Base-by-base conservation (phyloP, 2,329 filamentous ascomycete genomes). In the Aspergillus quadrilineatus region DNA sequence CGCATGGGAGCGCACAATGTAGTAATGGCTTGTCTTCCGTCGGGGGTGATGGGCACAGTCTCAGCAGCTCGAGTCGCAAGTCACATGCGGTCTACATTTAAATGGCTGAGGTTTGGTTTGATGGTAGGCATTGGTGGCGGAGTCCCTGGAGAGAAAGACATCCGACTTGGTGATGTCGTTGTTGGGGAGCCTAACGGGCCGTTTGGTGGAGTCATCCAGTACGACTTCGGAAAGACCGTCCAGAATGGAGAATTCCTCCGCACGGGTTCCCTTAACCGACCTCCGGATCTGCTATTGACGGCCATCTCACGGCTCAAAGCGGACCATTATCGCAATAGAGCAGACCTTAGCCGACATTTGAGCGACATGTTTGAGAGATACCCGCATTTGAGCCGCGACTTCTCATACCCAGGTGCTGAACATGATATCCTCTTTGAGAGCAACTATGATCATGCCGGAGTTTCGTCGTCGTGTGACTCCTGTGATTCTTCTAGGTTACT, bases 61-160 rank as follows among this genome's bases (percentile, higher is more conserved):
- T 56, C 62, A 1, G 58, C 64, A 10, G 55, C 63, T 1, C 45
- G 44, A 3, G 61, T 63, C 0, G 63, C 60, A 3, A 47, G 55
- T 9, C 48, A 60, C 9, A 60, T 68, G 50, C 39, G 46, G 51
- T 59, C 36, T 14, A 58, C 39, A 50, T 71, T 64, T 46, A 61
- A 57, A 50, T 63, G 51, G 12, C 56, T 68, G 12, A 42, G 51
- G 8, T 56, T 64, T 29, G 68, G 69, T 2, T 64, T 80, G 1
- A 73, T 80, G 69, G 75, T 80, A 1, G 77, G 77, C 22, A 74
- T 80, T 37, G 77, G 74, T 0, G 72, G 72, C 9, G 68, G 66
- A 2, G 63, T 67, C 1, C 69, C 67, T 8, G 63, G 58, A 39
- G 17, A 14, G 3, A 42, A 60, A 12, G 64, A 72, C 56, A 67